Evolutionary conservation across 345 rosid genomes (phyloP), one percentile per base, ranked within the genome.

Genomic region (Citrus unshiu): DNA sequence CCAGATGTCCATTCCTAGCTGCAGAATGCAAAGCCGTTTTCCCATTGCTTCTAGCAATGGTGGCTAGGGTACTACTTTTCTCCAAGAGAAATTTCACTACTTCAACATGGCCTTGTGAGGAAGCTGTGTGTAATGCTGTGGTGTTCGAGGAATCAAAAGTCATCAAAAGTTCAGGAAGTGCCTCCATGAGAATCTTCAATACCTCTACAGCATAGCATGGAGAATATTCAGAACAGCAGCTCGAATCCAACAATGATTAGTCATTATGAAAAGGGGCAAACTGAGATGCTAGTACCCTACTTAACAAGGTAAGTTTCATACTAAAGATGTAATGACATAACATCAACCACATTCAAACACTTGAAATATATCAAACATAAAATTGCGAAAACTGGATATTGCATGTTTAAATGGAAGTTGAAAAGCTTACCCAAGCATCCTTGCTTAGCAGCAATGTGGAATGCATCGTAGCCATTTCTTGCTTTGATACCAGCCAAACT

Each of bases 381-480:
- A 65, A 30, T 10, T 18, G 18, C 9, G 21, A 21, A 27, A 30
- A 12, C 66, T 4, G 57, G n/a, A 63, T 75, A 63, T 43, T 65
- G 13, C 21, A 21, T 64, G 6, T 19, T 57, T 51, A 34, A 51
- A 30, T 43, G 35, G 27, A 77, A 34, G 67, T 49, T 12, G n/a
- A 68, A 82, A 70, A 76, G 65, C 89, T 81, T 80, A 93, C 99
- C 87, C 70, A 93, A 83, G 68, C 90, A 25, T 37, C 98, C 99
- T 81, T 89, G 92, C 89, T 91, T 93, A 57, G 98, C 94, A 82
- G 98, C 99, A 74, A 92, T 81, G 69, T 93, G 98, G 78, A 93
- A 93, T 21, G 99, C 93, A 79, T 95, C 99, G 68, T 80, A 92
- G 21, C 98, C 95, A 68, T 93, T 93, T 78, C 86, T 88, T 6